phyloP scores from a whole-genome alignment of 331 rosid species.

The Quercus tomentella region DNA sequence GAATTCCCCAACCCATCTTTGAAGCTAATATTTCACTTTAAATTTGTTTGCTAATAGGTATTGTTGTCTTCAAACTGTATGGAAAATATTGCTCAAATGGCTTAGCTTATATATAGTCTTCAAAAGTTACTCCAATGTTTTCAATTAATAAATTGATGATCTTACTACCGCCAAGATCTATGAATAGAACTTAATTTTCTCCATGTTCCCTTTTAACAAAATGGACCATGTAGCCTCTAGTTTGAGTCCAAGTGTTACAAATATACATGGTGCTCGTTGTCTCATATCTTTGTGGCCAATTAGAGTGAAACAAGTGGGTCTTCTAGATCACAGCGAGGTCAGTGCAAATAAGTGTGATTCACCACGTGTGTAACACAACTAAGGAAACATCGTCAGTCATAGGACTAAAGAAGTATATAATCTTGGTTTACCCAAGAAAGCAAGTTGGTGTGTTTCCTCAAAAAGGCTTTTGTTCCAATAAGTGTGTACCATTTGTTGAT shows the following conservation, averaged over 20 bases:
- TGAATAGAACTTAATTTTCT: constrained; percentile 24
- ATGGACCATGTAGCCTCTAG: constrained; percentile 2
- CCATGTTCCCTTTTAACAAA: constrained; percentile 15
- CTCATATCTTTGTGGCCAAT: constrained; percentile 24
- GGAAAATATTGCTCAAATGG: too few species aligned
- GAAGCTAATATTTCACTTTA: too few species aligned
- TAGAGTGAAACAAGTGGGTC: constrained; percentile 24
- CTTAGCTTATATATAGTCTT: too few species aligned
- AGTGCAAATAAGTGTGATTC: background rate
- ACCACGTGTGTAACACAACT: background rate
- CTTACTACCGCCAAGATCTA: constrained; percentile 8
- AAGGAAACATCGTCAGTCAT: background rate
- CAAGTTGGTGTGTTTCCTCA: constrained; percentile 45
- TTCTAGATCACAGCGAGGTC: constrained; percentile 9
- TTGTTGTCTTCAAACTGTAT: too few species aligned
- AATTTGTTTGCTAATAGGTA: too few species aligned
- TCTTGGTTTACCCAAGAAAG: constrained; percentile 14
- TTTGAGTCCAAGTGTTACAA: constrained; percentile 13
- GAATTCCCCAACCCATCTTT: constrained; percentile 19
- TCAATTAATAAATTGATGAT: constrained; percentile 1
- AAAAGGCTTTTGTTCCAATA: constrained; percentile 34
- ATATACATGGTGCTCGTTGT: constrained; percentile 8
- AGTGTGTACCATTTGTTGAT: constrained; percentile 26
- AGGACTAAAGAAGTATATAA: background rate
- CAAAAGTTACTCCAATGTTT: too few species aligned